These are phyloP conservation scores for Boletus speciosus DNA, from an alignment of 768 basidiomycete species.

Conservation along the genomic window DNA sequence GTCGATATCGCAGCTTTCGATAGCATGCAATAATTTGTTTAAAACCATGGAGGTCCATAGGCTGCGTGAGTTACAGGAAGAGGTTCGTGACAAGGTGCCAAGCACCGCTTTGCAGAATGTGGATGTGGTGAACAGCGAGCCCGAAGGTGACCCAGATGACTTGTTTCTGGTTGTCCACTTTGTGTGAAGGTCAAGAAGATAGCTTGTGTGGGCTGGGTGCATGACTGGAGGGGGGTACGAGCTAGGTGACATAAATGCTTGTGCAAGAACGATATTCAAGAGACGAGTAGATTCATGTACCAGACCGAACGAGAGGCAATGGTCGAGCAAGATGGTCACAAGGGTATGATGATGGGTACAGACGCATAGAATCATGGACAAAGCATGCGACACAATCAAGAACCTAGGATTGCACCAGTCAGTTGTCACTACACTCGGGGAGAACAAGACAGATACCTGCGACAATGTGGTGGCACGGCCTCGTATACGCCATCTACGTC, in stretches of 20 bases:
- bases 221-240: slow-evolving; percentile 32
- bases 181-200: slow-evolving; percentile 43
- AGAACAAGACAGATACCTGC: slow-evolving; percentile 39
- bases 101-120: slow-evolving; percentile 24
- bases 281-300: slow-evolving; percentile 41
- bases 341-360: slow-evolving; percentile 50
- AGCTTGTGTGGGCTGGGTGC: slow-evolving; percentile 45
- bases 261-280: slow-evolving; percentile 39
- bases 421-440: slow-evolving; percentile 5
- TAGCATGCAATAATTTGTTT: slow-evolving; percentile 32
- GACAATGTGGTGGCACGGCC: slow-evolving; percentile 46
- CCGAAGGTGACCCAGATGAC: neutral
- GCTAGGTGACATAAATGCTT: slow-evolving; percentile 34
- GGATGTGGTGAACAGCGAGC: slow-evolving; percentile 25
- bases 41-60: slow-evolving; percentile 46
- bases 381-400: slow-evolving; percentile 50
- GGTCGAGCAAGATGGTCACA: slow-evolving; percentile 46
- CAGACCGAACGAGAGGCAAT: slow-evolving; percentile 44
- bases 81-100: slow-evolving; percentile 16
- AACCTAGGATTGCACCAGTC: slow-evolving; percentile 32
- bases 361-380: slow-evolving; percentile 43
- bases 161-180: slow-evolving; percentile 33
- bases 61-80: slow-evolving; percentile 31
- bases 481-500: slow-evolving; percentile 46
- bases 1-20: slow-evolving; percentile 31